Evolutionary conservation across 257 asterid species (phyloP).

Genomic region (Lycium barbarum): DNA sequence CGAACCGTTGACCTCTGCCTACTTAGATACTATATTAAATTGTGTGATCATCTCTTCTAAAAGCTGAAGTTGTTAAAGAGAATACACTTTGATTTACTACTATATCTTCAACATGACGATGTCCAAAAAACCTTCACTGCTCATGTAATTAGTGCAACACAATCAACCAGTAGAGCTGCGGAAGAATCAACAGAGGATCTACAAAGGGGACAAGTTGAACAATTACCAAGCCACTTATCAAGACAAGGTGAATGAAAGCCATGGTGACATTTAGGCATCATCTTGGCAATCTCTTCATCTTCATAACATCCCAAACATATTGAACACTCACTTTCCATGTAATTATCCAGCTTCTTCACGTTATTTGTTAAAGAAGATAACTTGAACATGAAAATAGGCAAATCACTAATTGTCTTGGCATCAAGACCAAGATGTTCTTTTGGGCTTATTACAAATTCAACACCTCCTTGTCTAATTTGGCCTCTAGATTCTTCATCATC

Average conservation of each 20-base stretch:
- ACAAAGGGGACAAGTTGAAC: conserved; percentile 40
- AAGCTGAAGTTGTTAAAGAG: too few species aligned
- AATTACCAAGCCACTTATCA: conserved; percentile 38
- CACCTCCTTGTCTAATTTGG: background rate
- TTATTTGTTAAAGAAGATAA: background rate
- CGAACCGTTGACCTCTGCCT: too few species aligned
- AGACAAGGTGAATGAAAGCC: conserved; percentile 37
- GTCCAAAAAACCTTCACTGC: background rate
- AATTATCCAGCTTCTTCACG: background rate
- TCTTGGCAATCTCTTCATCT: conserved; percentile 36
- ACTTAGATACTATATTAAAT: too few species aligned
- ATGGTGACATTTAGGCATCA: conserved; percentile 36
- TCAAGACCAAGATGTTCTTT: conserved; percentile 31
- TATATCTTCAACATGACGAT: too few species aligned
- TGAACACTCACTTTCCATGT: conserved; percentile 23
- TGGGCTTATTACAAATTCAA: background rate
- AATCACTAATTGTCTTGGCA: conserved; percentile 30
- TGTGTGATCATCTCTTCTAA: too few species aligned
- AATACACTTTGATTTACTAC: too few species aligned
- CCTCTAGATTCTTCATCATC: background rate
- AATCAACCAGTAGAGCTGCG: background rate
- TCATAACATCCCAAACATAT: conserved; percentile 40
- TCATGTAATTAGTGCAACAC: background rate
- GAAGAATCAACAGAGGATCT: conserved; percentile 33
- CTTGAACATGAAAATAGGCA: conserved; percentile 35